Evolutionary conservation across 139 green algal species (phyloP).

Genomic region (Chlamydomonas applanata): DNA sequence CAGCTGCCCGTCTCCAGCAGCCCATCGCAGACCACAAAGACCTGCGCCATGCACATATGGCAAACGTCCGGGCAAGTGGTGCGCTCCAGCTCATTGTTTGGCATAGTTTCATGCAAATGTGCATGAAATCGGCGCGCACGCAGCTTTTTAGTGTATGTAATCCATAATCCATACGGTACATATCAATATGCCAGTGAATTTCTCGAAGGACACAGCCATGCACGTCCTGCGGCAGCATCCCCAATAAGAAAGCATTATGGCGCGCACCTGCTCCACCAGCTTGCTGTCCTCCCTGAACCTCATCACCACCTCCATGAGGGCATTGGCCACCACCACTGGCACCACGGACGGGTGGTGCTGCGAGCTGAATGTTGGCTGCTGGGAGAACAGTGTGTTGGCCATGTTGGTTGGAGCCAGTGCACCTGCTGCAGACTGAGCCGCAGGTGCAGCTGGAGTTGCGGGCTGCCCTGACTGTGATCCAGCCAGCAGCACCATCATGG

Average conservation of each 20-base stretch:
- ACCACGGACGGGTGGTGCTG: too few relatives aligned
- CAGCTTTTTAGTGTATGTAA: too few relatives aligned
- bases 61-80: not conserved
- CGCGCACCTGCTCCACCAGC: slow-evolving; percentile 35
- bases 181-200: too few relatives aligned
- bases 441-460: not conserved
- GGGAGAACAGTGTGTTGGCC: too few relatives aligned
- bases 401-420: not conserved
- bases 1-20: slow-evolving; percentile 25
- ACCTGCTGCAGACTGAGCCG: not conserved
- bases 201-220: too few relatives aligned
- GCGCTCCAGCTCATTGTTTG: too few relatives aligned
- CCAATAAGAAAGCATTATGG: too few relatives aligned
- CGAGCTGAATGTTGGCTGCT: too few relatives aligned
- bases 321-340: slow-evolving; percentile 19
- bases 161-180: too few relatives aligned
- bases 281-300: slow-evolving; percentile 20
- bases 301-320: slow-evolving; percentile 27
- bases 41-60: slow-evolving; percentile 1
- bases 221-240: too few relatives aligned
- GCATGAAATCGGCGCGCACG: too few relatives aligned
- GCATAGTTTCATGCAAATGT: too few relatives aligned
- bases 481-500: not conserved
- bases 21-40: slow-evolving; percentile 37
- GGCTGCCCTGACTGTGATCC: not conserved